A percentile compares a stretch with the other conserved stretches of the same genome.
Evolutionary conservation across 345 rosid species (phyloP).

Genomic region (Pistacia integerrima): DNA sequence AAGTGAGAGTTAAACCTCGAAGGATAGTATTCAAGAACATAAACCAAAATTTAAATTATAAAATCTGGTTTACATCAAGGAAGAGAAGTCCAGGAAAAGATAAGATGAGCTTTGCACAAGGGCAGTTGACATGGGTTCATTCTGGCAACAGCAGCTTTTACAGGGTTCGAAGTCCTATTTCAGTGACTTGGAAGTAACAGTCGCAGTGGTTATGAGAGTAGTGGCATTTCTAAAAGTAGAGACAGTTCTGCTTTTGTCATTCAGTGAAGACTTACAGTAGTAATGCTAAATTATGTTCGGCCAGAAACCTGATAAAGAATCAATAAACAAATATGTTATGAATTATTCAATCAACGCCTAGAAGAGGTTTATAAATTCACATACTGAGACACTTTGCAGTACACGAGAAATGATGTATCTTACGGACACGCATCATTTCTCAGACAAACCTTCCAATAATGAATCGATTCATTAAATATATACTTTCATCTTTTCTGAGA

Average conservation of each 20-base stretch:
- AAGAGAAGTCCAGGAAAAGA: conserved; percentile 35
- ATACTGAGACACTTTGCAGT: not conserved
- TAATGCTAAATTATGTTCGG: conserved; percentile 6
- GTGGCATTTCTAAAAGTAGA: not conserved
- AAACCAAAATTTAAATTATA: conserved; percentile 63
- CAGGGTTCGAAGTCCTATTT: conserved; percentile 80
- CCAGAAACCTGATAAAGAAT: not conserved
- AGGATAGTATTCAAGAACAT: conserved; percentile 49
- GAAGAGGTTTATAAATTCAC: not conserved
- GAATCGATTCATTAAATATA: not conserved
- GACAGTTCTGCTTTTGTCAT: conserved; percentile 6
- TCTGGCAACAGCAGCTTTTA: conserved; percentile 42
- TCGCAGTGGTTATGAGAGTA: not conserved
- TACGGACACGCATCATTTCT: not conserved
- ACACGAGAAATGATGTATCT: not conserved
- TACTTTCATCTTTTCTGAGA: not conserved
- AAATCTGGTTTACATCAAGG: conserved; percentile 58
- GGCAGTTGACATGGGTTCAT: conserved; percentile 80
- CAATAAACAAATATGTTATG: not conserved
- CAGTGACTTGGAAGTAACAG: conserved; percentile 66
- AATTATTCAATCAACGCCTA: not conserved
- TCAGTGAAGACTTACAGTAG: conserved; percentile 9
- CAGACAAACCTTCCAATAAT: not conserved
- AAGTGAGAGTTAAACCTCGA: conserved; percentile 62
- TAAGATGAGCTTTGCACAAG: conserved; percentile 46